These are phyloP conservation scores for Pezicula neosporulosa DNA, from an alignment of 2,329 filamentous ascomycete species.

Conservation along the genomic window DNA sequence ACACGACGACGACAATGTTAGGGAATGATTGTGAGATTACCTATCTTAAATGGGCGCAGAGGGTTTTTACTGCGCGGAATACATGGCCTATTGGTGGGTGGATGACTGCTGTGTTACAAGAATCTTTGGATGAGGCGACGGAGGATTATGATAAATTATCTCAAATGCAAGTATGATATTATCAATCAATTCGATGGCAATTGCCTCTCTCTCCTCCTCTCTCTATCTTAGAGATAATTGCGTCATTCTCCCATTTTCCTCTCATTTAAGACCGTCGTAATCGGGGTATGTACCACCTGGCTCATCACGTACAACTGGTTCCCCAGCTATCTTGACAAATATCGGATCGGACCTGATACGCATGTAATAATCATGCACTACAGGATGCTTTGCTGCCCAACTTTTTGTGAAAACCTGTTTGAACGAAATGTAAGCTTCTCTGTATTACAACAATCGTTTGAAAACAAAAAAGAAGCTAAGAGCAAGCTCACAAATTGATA, in stretches of 20 bases:
- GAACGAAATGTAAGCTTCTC: neutral
- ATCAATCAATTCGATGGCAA: neutral
- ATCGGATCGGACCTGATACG: neutral
- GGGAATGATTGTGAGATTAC: neutral
- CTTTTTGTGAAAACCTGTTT: neutral
- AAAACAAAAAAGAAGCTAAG: no score
- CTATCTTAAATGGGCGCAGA: neutral
- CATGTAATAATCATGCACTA: conserved; percentile 1
- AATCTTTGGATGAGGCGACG: neutral
- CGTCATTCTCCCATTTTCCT: no score
- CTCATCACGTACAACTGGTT: neutral
- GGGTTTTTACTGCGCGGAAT: neutral
- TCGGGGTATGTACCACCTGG: conserved; percentile 1
- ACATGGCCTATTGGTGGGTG: neutral
- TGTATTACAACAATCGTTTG: neutral
- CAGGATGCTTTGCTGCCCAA: neutral
- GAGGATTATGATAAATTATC: neutral
- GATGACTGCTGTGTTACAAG: neutral
- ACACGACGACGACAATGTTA: neutral
- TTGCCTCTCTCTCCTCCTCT: neutral
- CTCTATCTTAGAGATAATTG: no score
- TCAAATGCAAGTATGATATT: neutral
- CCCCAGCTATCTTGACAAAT: conserved; percentile 1
- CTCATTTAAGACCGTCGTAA: neutral
- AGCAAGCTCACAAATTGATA: neutral